phyloP scores from a whole-genome alignment of 257 asterid genomes.

The Solanum boliviense region DNA sequence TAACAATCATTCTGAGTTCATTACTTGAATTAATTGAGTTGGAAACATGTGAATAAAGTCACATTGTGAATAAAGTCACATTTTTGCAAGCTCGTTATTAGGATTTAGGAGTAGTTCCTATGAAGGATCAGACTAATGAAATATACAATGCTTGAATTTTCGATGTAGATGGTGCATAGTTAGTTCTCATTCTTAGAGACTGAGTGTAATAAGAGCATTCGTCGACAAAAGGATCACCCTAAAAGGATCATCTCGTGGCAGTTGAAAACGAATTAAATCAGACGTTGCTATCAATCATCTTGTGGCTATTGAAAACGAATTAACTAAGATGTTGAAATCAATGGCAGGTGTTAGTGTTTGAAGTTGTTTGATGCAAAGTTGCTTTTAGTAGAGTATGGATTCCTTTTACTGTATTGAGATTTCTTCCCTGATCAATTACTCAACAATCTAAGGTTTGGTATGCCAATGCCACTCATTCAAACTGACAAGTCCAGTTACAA shows the following conservation, averaged over 20 bases:
- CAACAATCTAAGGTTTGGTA: neutral
- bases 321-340: neutral
- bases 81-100: neutral
- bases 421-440: neutral
- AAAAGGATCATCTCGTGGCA: neutral
- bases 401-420: neutral
- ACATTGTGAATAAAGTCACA: neutral
- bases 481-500: neutral
- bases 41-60: neutral
- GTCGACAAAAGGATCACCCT: neutral
- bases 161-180: neutral
- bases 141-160: neutral
- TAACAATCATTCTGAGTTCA: neutral
- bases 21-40: neutral
- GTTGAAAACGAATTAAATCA: neutral
- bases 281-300: neutral
- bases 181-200: neutral
- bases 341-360: neutral
- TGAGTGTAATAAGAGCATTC: neutral
- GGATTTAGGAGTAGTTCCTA: neutral
- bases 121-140: neutral
- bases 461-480: neutral
- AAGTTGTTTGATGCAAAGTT: neutral
- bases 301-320: neutral
- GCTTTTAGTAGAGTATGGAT: neutral